These are phyloP conservation scores for Fusarium scirpi DNA, from an alignment of 2,329 filamentous ascomycete genomes.

Conservation along the genomic window DNA sequence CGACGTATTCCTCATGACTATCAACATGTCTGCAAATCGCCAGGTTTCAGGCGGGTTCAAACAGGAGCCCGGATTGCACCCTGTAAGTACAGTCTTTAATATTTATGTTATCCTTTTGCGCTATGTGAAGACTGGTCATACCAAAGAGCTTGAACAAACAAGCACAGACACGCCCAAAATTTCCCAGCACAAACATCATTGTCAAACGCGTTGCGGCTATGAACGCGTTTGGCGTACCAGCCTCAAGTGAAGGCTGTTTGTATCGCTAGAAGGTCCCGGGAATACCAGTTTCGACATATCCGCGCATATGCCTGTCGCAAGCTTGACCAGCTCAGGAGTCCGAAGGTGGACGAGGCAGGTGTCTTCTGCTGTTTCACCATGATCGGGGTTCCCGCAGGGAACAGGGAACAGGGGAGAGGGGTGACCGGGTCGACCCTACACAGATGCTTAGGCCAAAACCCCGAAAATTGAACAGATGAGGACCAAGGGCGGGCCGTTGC, in stretches of 20 bases:
- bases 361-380: constrained; percentile 65
- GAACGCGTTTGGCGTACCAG: constrained; percentile 33
- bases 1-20: constrained; percentile 42
- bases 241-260: constrained; percentile 43
- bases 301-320: constrained; percentile 55
- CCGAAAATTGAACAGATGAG: constrained; percentile 35
- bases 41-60: constrained; percentile 49
- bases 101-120: constrained; percentile 1
- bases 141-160: neutral
- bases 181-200: neutral
- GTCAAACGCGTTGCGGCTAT: constrained; percentile 26
- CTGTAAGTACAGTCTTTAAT: constrained; percentile 45
- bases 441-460: constrained; percentile 36
- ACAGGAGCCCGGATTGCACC: constrained; percentile 46
- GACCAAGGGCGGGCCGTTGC: constrained; percentile 46
- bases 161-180: neutral
- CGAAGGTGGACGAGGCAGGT: constrained; percentile 61
- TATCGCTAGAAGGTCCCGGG: constrained; percentile 30
- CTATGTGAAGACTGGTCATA: neutral
- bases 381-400: constrained; percentile 54
- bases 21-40: constrained; percentile 49
- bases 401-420: constrained; percentile 44
- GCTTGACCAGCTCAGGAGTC: constrained; percentile 58
- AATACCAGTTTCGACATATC: constrained; percentile 40
- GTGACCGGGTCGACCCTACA: constrained; percentile 35